Evolutionary conservation across 208 protist species (phyloP).

Genomic region (Novymonas esmeraldas): DNA sequence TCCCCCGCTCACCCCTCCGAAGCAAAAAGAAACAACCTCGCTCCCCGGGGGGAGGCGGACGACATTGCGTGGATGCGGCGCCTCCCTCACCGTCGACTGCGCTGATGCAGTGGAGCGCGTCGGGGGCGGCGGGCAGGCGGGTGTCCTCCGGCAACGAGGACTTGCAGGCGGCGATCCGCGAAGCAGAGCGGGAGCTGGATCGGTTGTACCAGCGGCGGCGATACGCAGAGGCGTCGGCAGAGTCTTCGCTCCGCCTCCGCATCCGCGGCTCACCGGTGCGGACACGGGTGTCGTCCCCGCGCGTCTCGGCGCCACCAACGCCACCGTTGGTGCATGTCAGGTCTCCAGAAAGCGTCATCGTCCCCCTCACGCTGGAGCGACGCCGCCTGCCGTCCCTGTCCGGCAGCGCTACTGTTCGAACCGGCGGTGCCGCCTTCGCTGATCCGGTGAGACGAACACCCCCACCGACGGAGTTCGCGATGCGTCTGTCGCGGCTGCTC

Average conservation of each 20-base stretch:
- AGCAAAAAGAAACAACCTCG: background rate
- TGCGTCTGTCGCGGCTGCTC: conserved; percentile 4
- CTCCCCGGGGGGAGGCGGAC: no score
- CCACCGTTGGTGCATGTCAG: conserved; percentile 2
- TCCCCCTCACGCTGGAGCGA: conserved; percentile 18
- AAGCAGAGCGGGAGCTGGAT: conserved; percentile 25
- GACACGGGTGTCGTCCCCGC: background rate
- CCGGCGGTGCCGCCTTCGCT: background rate
- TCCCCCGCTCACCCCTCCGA: background rate
- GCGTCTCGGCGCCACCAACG: no score
- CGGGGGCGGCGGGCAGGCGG: background rate
- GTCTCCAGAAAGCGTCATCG: conserved; percentile 24
- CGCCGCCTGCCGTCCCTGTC: background rate
- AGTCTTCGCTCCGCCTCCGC: background rate
- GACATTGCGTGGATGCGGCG: no score
- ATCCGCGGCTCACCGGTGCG: background rate
- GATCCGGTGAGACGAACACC: background rate
- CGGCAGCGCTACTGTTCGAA: background rate
- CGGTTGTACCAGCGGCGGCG: conserved; percentile 8
- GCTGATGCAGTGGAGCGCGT: background rate
- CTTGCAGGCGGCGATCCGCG: conserved; percentile 27
- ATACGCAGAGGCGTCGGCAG: background rate
- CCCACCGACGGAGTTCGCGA: conserved; percentile 3
- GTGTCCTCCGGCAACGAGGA: conserved; percentile 1
- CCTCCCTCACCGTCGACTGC: background rate